Evolutionary conservation across 441 rosid genomes (phyloP), one percentile per base, ranked within the genome.

Genomic region (Manihot esculenta): DNA sequence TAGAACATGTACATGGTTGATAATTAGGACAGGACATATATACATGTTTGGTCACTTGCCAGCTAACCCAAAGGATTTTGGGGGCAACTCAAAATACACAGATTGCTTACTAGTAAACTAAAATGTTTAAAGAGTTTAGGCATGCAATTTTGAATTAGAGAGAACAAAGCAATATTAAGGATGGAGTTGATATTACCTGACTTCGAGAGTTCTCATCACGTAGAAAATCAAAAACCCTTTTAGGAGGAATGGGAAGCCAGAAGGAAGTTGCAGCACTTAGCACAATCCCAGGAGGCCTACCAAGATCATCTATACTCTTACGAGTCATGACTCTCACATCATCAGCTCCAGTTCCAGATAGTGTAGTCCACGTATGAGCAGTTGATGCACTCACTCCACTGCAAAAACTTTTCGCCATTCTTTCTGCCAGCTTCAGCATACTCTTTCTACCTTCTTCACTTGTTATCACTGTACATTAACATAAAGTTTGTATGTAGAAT

Each of bases 201-300:
- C 21, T 74, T 69, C 97, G 86, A 9, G 87, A 81, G 47, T 82
- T 83, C 71, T 91, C 97, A 44, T 95, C 93, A 1, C 97, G 86
- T 27, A 95, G 94, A 78, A 85, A 93, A 76, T 93, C 93, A 35
- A 95, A 91, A 48, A 91, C 84, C 30, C 69, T 68, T 47, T 81
- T 81, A 0, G 90, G 97, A 0, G 93, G 69, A 68, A 81, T 90
- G 2, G 98, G 93, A 61, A 93, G 82, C 99, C 98, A 95, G 71
- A 93, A 89, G 15, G 99, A 91, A 81, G 98, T 87, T 11, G 97
- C 94, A 35, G 94, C 97, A 63, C 90, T 84, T 5, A 95, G 87
- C 50, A 91, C 89, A 77, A 87, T 79, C 21, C 99, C 98, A 0
- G 89, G 89, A 49, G 98, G 97, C 67, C 87, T 80, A 47, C 99